These are phyloP conservation scores for Colletotrichum sp. DNA, from an alignment of 2,329 filamentous ascomycete genomes.

Conservation along the genomic window DNA sequence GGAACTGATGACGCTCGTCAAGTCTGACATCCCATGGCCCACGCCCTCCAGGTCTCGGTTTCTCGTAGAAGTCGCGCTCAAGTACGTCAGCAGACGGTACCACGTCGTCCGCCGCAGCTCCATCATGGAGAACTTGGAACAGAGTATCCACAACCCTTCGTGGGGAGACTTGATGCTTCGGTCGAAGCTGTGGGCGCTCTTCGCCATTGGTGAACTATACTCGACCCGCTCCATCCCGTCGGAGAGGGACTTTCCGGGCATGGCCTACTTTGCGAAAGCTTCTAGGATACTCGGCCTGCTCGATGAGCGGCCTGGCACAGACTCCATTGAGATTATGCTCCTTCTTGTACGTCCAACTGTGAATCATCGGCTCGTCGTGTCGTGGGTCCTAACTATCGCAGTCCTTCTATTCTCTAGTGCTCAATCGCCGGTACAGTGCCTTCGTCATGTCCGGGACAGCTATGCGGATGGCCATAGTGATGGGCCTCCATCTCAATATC, in stretches of 20 bases:
- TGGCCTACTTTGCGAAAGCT: constrained; percentile 46
- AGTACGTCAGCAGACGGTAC: constrained; percentile 41
- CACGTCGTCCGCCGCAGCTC: constrained; percentile 44
- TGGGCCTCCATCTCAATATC: constrained; percentile 24
- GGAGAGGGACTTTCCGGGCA: constrained; percentile 42
- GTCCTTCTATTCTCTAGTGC: constrained; percentile 47
- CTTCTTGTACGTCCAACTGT: constrained; percentile 40
- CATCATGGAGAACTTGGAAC: constrained; percentile 40
- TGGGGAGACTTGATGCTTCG: constrained; percentile 37
- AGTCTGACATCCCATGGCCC: constrained; percentile 40
- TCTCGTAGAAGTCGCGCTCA: constrained; percentile 44
- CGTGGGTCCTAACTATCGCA: constrained; percentile 21
- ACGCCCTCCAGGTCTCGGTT: constrained; percentile 39
- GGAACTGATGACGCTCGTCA: constrained; percentile 28
- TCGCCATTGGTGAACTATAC: constrained; percentile 52
- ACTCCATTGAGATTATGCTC: constrained; percentile 47
- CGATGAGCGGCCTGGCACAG: constrained; percentile 45
- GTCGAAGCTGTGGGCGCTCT: constrained; percentile 47
- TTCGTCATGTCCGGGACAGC: constrained; percentile 48
- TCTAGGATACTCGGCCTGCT: constrained; percentile 42
- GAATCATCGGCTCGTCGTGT: background rate
- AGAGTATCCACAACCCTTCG: constrained; percentile 36
- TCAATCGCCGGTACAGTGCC: constrained; percentile 50
- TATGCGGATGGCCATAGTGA: constrained; percentile 43
- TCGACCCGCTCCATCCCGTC: constrained; percentile 39